Base-by-base conservation (phyloP, 352 stramenopile species). In the Pythium coloratum region DNA sequence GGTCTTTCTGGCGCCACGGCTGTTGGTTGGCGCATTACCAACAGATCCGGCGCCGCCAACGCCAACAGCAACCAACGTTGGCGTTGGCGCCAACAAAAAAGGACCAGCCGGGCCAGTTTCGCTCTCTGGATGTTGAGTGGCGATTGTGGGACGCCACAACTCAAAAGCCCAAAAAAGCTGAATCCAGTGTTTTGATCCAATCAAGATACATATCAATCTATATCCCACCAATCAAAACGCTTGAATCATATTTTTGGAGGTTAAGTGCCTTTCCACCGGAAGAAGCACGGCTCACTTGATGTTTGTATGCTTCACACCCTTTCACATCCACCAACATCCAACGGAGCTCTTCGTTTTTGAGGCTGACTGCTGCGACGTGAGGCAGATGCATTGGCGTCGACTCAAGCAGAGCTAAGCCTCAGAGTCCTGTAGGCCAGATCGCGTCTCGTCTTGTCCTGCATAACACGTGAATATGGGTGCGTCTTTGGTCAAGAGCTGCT, bases 401-500 rank as follows among this genome's bases (percentile, higher is more conserved):
- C 46, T 16, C 40, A 30, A 30, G 28, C 1, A 30, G 28, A 30
- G 28, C 28, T 30, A 2, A 18, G 40, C 40, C 40, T 13, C 40
- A 47, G 40, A 47, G 16, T 47, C 40, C 2, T 30, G 9, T 5
- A 53, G 46, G 6, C 7, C 46, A 53, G 6, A 9, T 47, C 18
- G 3, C 30, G 7, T 30, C 14, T 56, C 33, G 42, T 36, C 26
- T 64, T 16, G 42, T 54, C 40, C 34, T 62, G 20, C 33, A 34
- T 61, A 53, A 53, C 46, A 53, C 46, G 46, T 12, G 46, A 53
- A 53, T 32, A 81, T 81, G 75, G 75, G 75, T 7, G 75, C 75
- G 9, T 71, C 75, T 10, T 62, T 81, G 40, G 72, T 76, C 50
- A 81, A 78, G 66, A 59, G 50, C 20, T 81, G 75, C 66, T 76